These are phyloP conservation scores for Blastomyces gilchristii DNA, from an alignment of 2,329 filamentous ascomycete genomes.

Conservation along the genomic window DNA sequence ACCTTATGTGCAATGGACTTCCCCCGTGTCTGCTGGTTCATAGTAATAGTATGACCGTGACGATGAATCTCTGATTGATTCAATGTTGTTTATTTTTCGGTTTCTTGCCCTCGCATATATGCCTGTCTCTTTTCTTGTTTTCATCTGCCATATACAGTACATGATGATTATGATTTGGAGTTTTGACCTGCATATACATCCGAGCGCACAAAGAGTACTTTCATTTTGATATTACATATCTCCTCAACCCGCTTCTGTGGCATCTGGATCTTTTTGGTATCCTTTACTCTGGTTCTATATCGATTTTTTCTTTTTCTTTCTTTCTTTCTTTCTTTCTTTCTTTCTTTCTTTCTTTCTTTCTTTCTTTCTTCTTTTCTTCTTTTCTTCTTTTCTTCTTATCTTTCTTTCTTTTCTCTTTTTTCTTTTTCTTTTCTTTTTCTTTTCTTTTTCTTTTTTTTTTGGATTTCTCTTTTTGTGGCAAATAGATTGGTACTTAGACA, in stretches of 20 bases:
- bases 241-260: background rate
- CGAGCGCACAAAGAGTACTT: background rate
- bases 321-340: too few relatives aligned
- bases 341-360: too few relatives aligned
- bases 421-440: too few relatives aligned
- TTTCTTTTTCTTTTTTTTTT: too few relatives aligned
- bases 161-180: background rate
- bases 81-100: background rate
- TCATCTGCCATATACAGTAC: background rate
- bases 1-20: constrained; percentile 65
- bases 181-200: background rate
- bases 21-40: constrained; percentile 70
- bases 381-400: too few relatives aligned
- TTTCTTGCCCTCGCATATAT: too few relatives aligned
- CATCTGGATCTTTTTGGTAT: background rate
- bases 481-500: background rate
- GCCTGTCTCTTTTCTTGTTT: background rate
- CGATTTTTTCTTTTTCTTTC: background rate
- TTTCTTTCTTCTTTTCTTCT: too few relatives aligned
- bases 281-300: background rate
- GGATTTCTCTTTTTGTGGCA: background rate
- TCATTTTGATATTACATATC: background rate
- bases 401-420: too few relatives aligned
- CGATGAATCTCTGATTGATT: constrained; percentile 31
- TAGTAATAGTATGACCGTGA: constrained; percentile 85